Base-by-base conservation (phyloP, 805 yeast species). In the Monosporozyma aerobia region DNA sequence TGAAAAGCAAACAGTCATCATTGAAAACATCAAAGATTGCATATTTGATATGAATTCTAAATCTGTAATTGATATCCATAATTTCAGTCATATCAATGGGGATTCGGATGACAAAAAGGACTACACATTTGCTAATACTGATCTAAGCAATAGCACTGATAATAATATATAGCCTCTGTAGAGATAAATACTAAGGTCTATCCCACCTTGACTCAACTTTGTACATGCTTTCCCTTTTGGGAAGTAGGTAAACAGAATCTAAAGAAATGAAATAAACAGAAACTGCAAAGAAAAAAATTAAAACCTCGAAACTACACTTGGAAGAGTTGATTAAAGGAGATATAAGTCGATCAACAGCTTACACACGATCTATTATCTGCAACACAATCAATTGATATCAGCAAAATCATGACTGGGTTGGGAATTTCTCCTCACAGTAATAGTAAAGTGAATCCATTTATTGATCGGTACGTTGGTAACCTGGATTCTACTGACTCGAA, bases 401-500 rank as follows among this genome's bases (percentile, higher is more conserved):
- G 27, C 16, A 22, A 29, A 19, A 23, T 30, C 6, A 47, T 47
- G 49, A 22, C 43, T 7, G 39, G 49, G 3, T 22, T 47, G 43
- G 39, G 40, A 33, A 16, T 32, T 13, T 19, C 49, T 25, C 49
- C 40, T 10, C 41, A 47, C 14, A 19, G 35, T 14, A 35, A 32
- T 14, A 19, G 11, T 39, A 47, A 47, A 23, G 53, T 51, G 25
- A 59, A 58, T 46, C 50, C 68, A 13, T 61, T 62, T 48, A 48
- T 65, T 19, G 58, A 60, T 19, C 63, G 69, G 45, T 69, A 69
- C 52, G 52, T 68, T 43, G 59, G 64, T 37, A 65, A 52, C 30
- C 29, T 65, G 8, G 56, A 53, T 7, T 13, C 51, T 5, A 29
- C 19, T 37, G 39, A 3, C 5, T 29, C 27, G 5, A 30, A 43